Percentiles rank a stretch among this genome's conserved stretches.
Conservation (phyloP, 2,329 filamentous ascomycete genomes). For the Orbilia brochopaga region DNA sequence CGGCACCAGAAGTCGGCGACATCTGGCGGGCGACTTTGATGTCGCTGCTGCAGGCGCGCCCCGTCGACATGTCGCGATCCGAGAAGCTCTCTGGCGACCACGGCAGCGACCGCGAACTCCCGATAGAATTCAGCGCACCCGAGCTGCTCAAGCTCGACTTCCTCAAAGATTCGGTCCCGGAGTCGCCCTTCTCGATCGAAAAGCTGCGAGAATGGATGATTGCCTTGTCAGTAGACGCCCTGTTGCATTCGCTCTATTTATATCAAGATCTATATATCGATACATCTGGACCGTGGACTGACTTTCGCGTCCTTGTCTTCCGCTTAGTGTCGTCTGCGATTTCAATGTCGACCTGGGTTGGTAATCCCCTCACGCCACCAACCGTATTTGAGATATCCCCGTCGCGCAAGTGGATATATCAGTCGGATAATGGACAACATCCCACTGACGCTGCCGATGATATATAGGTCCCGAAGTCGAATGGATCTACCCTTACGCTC, state of each 20-base stretch:
- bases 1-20: conserved; percentile 15
- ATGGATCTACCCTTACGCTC: conserved; percentile 55
- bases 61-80: conserved; percentile 12
- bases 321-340: conserved; percentile 54
- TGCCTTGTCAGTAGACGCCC: conserved; percentile 53
- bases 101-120: conserved; percentile 52
- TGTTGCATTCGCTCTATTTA: conserved; percentile 8
- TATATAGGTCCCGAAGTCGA: conserved; percentile 54
- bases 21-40: conserved; percentile 19
- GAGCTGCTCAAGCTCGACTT: conserved; percentile 34
- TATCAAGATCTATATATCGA: not conserved
- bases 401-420: no score
- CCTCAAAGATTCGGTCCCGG: conserved; percentile 40
- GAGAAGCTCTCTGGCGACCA: conserved; percentile 51
- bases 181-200: conserved; percentile 54
- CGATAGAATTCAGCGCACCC: conserved; percentile 53
- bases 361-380: not conserved
- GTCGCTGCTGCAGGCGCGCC: conserved; percentile 20
- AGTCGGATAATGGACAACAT: conserved; percentile 1
- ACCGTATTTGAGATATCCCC: not conserved
- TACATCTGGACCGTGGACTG: conserved; percentile 1
- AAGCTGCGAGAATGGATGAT: conserved; percentile 55
- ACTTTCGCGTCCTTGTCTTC: not conserved
- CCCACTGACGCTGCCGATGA: conserved; percentile 9
- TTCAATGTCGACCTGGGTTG: conserved; percentile 55